Evolutionary conservation across 495 filamentous ascomycete genomes (phyloP).

Genomic region (Penicilliopsis zonata): DNA sequence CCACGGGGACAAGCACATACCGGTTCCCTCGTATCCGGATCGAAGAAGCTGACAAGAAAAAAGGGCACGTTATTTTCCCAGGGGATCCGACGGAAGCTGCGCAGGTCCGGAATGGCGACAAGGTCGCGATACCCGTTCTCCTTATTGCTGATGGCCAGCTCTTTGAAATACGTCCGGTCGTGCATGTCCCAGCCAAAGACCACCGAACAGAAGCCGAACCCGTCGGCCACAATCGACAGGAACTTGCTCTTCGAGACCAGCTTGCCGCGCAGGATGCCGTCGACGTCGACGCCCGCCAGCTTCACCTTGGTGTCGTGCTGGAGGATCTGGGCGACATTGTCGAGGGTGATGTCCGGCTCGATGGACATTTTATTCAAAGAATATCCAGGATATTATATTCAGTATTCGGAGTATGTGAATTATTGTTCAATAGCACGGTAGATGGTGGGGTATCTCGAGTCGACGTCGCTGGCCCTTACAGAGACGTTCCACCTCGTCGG

Average conservation of each 20-base stretch:
- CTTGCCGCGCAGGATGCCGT: conserved; percentile 86
- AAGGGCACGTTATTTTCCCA: conserved; percentile 93
- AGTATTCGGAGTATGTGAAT: neutral
- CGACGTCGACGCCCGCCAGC: conserved; percentile 82
- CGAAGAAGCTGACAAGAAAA: conserved; percentile 80
- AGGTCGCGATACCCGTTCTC: conserved; percentile 90
- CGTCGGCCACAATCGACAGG: conserved; percentile 64
- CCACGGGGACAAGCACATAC: conserved; percentile 76
- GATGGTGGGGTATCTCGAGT: no score
- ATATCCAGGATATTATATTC: no score
- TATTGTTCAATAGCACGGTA: no score
- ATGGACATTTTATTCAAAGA: neutral
- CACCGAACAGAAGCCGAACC: conserved; percentile 95
- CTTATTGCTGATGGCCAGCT: conserved; percentile 73
- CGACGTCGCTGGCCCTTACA: no score
- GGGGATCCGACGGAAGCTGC: conserved; percentile 76
- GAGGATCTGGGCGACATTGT: conserved; percentile 2
- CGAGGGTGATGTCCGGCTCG: conserved; percentile 1
- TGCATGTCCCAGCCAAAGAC: conserved; percentile 99
- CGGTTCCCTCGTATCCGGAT: conserved; percentile 36
- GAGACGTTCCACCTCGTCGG: no score
- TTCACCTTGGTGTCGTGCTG: conserved; percentile 73
- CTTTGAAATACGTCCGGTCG: conserved; percentile 72
- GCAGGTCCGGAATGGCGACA: conserved; percentile 71
- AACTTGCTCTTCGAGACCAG: conserved; percentile 96